Conservation (phyloP, 1,139 yeast genomes). For the Williopsis jadinii region DNA sequence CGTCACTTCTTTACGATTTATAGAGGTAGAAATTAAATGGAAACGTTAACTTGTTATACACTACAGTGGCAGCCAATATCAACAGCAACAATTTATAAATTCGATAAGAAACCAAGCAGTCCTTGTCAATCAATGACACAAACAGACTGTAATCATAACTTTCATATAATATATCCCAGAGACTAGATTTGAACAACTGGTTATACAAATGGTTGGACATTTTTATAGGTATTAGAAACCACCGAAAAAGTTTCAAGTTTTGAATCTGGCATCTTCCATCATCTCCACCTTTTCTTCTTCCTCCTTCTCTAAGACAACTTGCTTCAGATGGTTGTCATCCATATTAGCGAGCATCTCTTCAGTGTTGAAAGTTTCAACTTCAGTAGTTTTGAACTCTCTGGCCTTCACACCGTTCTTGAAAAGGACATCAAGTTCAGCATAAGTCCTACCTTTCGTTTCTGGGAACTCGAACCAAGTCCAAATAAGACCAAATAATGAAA, state of each 20-base stretch:
- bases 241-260: neutral
- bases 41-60: too few relatives aligned
- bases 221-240: neutral
- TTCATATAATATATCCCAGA: too few relatives aligned
- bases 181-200: too few relatives aligned
- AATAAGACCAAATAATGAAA: conserved; percentile 28
- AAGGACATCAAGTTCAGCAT: conserved; percentile 33
- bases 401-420: conserved; percentile 29
- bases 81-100: too few relatives aligned
- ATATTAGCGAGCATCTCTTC: conserved; percentile 15
- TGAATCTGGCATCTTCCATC: neutral
- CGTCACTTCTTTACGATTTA: too few relatives aligned
- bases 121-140: too few relatives aligned
- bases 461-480: conserved; percentile 36
- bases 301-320: conserved; percentile 7
- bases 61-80: too few relatives aligned
- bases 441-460: conserved; percentile 36
- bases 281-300: neutral
- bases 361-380: conserved; percentile 17
- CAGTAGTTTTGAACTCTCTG: conserved; percentile 23
- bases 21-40: too few relatives aligned
- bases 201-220: neutral
- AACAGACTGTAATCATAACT: too few relatives aligned
- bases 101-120: too few relatives aligned
- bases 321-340: conserved; percentile 13